Evolutionary conservation across 495 filamentous ascomycete species (phyloP).

Genomic region (Evernia prunastri): DNA sequence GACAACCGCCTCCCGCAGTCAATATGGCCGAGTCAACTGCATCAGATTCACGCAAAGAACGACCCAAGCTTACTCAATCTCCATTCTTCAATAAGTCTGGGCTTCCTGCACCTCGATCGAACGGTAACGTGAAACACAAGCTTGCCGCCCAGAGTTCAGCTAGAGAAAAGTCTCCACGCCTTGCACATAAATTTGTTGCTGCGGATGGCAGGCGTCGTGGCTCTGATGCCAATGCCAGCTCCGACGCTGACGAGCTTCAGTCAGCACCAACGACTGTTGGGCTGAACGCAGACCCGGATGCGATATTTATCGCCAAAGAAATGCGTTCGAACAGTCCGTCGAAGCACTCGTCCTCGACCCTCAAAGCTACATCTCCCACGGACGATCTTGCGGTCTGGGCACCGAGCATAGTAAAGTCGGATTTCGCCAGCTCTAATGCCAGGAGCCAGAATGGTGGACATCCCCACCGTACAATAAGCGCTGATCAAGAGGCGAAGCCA

Average conservation of each 20-base stretch:
- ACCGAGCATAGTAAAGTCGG: conserved; percentile 11
- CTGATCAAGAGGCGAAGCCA: conserved; percentile 2
- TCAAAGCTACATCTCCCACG: neutral
- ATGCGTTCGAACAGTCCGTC: conserved; percentile 11
- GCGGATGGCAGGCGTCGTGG: conserved; percentile 14
- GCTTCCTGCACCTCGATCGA: neutral
- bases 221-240: conserved; percentile 21
- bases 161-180: neutral
- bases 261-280: conserved; percentile 31
- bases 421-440: conserved; percentile 3
- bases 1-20: neutral
- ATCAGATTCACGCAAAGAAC: neutral
- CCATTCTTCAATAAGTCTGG: conserved; percentile 7
- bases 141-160: neutral
- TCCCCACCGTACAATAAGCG: neutral
- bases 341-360: conserved; percentile 2
- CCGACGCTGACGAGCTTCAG: conserved; percentile 41
- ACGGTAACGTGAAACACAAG: conserved; percentile 1
- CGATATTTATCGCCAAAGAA: neutral
- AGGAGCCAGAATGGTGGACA: neutral
- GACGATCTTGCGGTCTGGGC: conserved; percentile 4
- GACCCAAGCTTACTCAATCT: conserved; percentile 1
- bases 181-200: conserved; percentile 7
- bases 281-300: conserved; percentile 1
- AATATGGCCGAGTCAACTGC: neutral